Conservation (phyloP, 768 basidiomycete genomes). For the Candolleomyces eurysporus region DNA sequence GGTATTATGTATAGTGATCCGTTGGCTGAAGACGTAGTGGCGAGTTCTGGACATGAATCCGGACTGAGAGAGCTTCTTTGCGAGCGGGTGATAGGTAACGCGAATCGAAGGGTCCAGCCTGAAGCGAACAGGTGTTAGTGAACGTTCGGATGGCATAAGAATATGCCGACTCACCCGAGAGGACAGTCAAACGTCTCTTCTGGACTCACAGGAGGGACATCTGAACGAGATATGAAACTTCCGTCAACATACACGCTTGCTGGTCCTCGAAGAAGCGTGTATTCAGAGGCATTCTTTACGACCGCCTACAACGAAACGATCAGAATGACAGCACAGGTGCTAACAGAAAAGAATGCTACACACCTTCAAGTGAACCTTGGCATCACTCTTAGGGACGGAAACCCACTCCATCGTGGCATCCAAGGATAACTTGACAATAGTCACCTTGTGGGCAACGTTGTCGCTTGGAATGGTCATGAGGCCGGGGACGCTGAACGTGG, state of each 20-base stretch:
- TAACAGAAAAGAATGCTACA: not conserved
- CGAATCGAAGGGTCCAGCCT: constrained; percentile 42
- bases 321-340: not conserved
- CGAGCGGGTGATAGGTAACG: constrained; percentile 37
- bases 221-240: constrained; percentile 50
- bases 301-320: constrained; percentile 30
- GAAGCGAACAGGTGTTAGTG: not conserved
- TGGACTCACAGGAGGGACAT: constrained; percentile 39
- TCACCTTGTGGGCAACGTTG: constrained; percentile 38
- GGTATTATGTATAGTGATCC: constrained; percentile 39
- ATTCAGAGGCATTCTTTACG: constrained; percentile 54
- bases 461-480: constrained; percentile 41
- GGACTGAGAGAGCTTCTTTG: constrained; percentile 28
- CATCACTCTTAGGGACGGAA: constrained; percentile 36
- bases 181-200: constrained; percentile 45
- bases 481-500: constrained; percentile 42
- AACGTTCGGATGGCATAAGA: no score
- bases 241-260: constrained; percentile 57
- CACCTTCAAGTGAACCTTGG: constrained; percentile 39
- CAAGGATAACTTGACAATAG: constrained; percentile 34
- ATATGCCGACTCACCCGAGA: constrained; percentile 34
- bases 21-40: constrained; percentile 32
- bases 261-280: constrained; percentile 45
- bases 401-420: constrained; percentile 44
- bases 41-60: constrained; percentile 35